These are phyloP conservation scores for Achaetomiella virescens DNA, from an alignment of 495 filamentous ascomycete genomes.

Conservation along the genomic window DNA sequence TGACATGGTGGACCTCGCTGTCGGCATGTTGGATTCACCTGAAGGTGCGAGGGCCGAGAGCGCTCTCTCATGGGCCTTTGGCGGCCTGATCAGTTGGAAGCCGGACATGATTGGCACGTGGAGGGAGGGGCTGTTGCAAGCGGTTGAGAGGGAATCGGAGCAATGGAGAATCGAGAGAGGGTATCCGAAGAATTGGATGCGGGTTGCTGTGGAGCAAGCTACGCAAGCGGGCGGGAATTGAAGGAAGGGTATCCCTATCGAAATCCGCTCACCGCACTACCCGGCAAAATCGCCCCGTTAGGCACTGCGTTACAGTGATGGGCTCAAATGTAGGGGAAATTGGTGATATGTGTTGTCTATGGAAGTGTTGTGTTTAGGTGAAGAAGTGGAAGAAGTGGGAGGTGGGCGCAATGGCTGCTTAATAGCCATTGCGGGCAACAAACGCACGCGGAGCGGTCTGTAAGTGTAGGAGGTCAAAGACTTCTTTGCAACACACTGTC, in stretches of 20 bases:
- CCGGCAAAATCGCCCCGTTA: no score
- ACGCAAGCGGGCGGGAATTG: neutral
- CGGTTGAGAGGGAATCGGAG: constrained; percentile 15
- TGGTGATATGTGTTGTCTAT: no score
- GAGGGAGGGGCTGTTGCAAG: constrained; percentile 19
- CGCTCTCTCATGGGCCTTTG: constrained; percentile 22
- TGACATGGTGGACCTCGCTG: constrained; percentile 44
- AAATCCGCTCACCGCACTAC: no score
- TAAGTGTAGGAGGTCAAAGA: no score
- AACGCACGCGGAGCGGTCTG: no score
- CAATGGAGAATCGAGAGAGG: constrained; percentile 20
- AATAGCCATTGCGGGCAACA: no score
- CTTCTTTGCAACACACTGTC: no score
- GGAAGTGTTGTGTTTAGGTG: no score
- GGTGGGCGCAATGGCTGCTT: no score
- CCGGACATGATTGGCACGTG: constrained; percentile 23
- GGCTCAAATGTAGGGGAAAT: no score
- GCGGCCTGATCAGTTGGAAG: constrained; percentile 9
- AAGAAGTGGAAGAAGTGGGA: no score
- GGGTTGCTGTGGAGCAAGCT: constrained; percentile 13
- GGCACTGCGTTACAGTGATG: no score
- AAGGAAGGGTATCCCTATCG: neutral
- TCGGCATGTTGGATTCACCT: constrained; percentile 42
- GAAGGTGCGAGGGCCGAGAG: constrained; percentile 46
- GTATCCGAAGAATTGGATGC: constrained; percentile 22